phyloP scores from a whole-genome alignment of 2,329 filamentous ascomycete species.

The Hortaea sp. region DNA sequence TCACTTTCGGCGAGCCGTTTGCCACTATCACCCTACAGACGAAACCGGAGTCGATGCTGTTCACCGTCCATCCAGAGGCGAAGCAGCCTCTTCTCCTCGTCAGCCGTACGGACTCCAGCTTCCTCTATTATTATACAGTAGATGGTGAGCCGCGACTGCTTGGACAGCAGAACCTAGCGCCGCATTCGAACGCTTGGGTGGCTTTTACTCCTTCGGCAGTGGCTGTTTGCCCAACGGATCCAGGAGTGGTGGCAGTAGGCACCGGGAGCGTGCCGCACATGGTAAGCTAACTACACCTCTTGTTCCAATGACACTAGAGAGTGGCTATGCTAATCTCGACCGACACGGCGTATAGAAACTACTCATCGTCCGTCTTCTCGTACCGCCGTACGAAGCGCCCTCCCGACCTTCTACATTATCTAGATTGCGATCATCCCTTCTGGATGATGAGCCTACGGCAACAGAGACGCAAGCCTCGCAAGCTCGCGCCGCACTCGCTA shows the following conservation, averaged over 20 bases:
- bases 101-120: slow-evolving; percentile 48
- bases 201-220: slow-evolving; percentile 52
- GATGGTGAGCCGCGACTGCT: slow-evolving; percentile 31
- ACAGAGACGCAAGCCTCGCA: slow-evolving; percentile 41
- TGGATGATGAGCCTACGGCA: slow-evolving; percentile 15
- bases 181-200: slow-evolving; percentile 54
- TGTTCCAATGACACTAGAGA: no score
- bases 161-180: slow-evolving; percentile 51
- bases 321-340: no score
- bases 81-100: slow-evolving; percentile 41
- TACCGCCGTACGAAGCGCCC: slow-evolving; percentile 30
- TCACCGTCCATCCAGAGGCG: slow-evolving; percentile 41
- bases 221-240: slow-evolving; percentile 45
- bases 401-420: slow-evolving; percentile 2
- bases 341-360: slow-evolving; percentile 32
- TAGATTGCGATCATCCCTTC: slow-evolving; percentile 10
- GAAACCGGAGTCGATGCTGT: slow-evolving; percentile 49
- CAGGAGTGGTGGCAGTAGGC: slow-evolving; percentile 47
- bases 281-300: slow-evolving; percentile 9
- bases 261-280: slow-evolving; percentile 52
- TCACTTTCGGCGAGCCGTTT: slow-evolving; percentile 28
- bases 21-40: slow-evolving; percentile 37
- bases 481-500: slow-evolving; percentile 38
- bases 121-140: slow-evolving; percentile 43
- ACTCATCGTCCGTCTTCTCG: slow-evolving; percentile 47